Evolutionary conservation across 306 rosid genomes (phyloP).

Genomic region (Acacia crassicarpa): DNA sequence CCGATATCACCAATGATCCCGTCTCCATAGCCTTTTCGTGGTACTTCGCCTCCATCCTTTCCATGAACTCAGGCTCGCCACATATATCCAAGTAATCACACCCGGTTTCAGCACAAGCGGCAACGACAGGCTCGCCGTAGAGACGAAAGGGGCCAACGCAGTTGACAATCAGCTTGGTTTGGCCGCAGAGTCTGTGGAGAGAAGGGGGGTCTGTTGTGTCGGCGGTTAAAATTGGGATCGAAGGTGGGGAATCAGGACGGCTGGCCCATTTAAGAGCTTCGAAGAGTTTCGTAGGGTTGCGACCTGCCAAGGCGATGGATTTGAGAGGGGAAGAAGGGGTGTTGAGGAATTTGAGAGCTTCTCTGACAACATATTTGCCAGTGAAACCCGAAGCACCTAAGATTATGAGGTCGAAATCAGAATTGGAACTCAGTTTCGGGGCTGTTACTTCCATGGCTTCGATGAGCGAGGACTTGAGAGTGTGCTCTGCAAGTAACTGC

Average conservation of each 20-base stretch:
- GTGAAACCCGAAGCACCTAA: constrained; percentile 95
- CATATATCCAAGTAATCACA: constrained; percentile 84
- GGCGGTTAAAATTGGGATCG: constrained; percentile 56
- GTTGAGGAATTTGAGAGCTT: constrained; percentile 72
- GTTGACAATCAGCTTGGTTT: constrained; percentile 75
- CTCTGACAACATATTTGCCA: constrained; percentile 71
- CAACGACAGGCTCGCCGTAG: constrained; percentile 74
- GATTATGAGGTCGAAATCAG: constrained; percentile 60
- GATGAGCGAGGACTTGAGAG: not conserved
- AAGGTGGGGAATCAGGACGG: constrained; percentile 56
- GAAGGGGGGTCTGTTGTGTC: constrained; percentile 62
- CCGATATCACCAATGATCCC: constrained; percentile 73
- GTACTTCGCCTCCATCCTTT: constrained; percentile 56
- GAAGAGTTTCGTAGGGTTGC: constrained; percentile 54
- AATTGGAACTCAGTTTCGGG: not conserved
- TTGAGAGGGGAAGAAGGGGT: constrained; percentile 53
- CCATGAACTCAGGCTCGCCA: constrained; percentile 94
- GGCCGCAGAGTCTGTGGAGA: constrained; percentile 59
- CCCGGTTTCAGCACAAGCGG: constrained; percentile 68
- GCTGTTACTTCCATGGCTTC: not conserved
- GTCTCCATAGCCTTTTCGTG: constrained; percentile 43
- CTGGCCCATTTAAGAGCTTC: constrained; percentile 74
- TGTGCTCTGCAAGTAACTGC: not conserved
- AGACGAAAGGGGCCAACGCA: constrained; percentile 94
- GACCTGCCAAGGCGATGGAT: constrained; percentile 78